Base-by-base conservation (phyloP, 139 green algal species). In the Zygnema circumcarinatum region DNA sequence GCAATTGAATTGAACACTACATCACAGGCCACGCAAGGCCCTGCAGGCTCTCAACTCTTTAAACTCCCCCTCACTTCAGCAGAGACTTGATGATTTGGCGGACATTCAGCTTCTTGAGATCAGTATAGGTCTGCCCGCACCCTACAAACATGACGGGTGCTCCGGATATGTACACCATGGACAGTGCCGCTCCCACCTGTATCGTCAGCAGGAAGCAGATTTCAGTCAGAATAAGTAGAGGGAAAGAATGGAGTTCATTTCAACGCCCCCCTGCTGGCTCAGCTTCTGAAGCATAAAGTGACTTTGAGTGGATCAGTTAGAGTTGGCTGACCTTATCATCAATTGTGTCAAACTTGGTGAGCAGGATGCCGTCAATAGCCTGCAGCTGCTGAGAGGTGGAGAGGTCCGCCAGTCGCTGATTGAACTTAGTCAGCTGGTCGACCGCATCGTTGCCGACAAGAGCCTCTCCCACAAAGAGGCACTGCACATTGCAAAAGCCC, bases 291-390 rank as follows among this genome's bases (percentile, higher is more conserved):
- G n/a, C n/a, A n/a, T n/a, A n/a, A n/a, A n/a, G n/a, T n/a, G n/a
- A n/a, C n/a, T n/a, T n/a, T n/a, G n/a, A n/a, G 25, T 72, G 29
- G 54, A 72, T 29, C 54, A 72, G 29, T 29, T 33, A 72, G 54
- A 72, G 25, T 72, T 72, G 29, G 25, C 54, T 72, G 54, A 94
- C 96, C 93, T 99, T 99, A 83, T 99, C 95, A 84, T 99, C 97
- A 85, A 99, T 98, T 22, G 97, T 99, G 92, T 99, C 97, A 79
- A 98, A 98, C 93, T 99, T 99, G 80, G 95, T 97, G n/a, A 98
- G 91, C 40, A 98, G 85, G 74, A 98, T 97, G 87, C 95, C 95
- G 68, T 98, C 95, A 39, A 98, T 96, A 25, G 92, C 67, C 36
- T 88, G 92, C 41, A 62, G 78, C 25, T 38, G 47, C 25, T 47